Percentiles rank a stretch among this genome's conserved stretches.
phyloP scores from a whole-genome alignment of 2,329 filamentous ascomycete genomes.

The Calonectria pteridis region DNA sequence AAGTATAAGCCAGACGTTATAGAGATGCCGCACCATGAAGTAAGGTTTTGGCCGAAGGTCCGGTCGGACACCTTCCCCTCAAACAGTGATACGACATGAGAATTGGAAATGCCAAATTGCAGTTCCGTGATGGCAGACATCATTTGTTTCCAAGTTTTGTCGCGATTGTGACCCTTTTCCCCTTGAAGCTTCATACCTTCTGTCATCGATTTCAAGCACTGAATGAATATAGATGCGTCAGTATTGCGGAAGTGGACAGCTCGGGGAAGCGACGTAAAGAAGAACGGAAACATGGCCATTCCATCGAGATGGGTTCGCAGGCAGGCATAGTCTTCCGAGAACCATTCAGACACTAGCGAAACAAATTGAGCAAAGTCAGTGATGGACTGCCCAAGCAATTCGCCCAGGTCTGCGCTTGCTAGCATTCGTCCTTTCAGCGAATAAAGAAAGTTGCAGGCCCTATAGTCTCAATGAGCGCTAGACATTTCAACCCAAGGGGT shows the following conservation, averaged over 20 bases:
- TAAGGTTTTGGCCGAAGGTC: not conserved
- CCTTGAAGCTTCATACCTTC: not conserved
- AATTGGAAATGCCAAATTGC: not conserved
- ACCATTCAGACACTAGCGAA: not conserved
- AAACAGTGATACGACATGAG: not conserved
- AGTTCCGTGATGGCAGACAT: not conserved
- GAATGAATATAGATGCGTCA: not conserved
- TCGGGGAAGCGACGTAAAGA: not conserved
- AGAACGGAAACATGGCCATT: constrained; percentile 3
- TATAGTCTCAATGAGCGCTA: not conserved
- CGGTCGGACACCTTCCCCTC: not conserved
- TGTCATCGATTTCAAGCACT: not conserved
- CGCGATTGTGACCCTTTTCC: not conserved
- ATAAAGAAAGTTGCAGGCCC: not conserved
- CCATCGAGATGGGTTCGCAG: not conserved
- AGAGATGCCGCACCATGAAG: not conserved
- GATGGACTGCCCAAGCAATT: not conserved
- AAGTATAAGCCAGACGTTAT: not conserved
- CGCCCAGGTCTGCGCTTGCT: not conserved
- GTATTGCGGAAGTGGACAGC: not conserved
- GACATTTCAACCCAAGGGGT: not conserved
- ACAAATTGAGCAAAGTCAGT: not conserved
- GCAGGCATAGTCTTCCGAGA: not conserved
- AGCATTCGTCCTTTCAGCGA: not conserved
- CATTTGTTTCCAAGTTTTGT: not conserved